phyloP scores from a whole-genome alignment of 177 flowering plant species.

The Tripterygium wilfordii region DNA sequence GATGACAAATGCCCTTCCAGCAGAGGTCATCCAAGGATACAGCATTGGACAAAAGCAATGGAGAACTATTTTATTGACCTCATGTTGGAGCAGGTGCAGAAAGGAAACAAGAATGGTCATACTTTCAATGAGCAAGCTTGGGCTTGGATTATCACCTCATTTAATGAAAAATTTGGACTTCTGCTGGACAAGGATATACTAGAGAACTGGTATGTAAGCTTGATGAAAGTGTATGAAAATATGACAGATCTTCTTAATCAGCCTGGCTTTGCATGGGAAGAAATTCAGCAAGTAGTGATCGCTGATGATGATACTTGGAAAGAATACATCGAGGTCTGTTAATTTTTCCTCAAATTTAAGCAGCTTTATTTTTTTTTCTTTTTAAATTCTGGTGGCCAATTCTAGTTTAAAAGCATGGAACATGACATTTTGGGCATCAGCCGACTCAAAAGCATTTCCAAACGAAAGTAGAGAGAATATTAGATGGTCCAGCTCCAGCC shows the following conservation, averaged over 20 bases:
- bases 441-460: too few relatives aligned
- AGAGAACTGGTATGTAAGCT: slow-evolving; percentile 2
- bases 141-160: slow-evolving; percentile 4
- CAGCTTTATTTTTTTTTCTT: too few relatives aligned
- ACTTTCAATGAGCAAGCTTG: slow-evolving; percentile 11
- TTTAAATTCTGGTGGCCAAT: too few relatives aligned
- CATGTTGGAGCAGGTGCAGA: slow-evolving; percentile 11
- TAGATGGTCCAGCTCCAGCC: too few relatives aligned
- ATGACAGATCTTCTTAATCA: slow-evolving; percentile 6
- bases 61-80: slow-evolving; percentile 9
- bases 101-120: slow-evolving; percentile 8
- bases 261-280: slow-evolving; percentile 14
- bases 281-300: slow-evolving; percentile 4
- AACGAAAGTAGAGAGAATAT: too few relatives aligned
- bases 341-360: background rate
- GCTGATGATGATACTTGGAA: slow-evolving; percentile 13
- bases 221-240: slow-evolving; percentile 1
- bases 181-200: slow-evolving; percentile 1
- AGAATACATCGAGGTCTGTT: slow-evolving; percentile 10
- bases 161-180: slow-evolving; percentile 11
- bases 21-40: background rate
- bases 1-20: slow-evolving; percentile 3
- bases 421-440: too few relatives aligned
- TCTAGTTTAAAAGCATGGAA: too few relatives aligned
- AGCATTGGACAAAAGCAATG: slow-evolving; percentile 12